phyloP scores from a whole-genome alignment of 306 rosid species.

The Lagenaria siceraria region DNA sequence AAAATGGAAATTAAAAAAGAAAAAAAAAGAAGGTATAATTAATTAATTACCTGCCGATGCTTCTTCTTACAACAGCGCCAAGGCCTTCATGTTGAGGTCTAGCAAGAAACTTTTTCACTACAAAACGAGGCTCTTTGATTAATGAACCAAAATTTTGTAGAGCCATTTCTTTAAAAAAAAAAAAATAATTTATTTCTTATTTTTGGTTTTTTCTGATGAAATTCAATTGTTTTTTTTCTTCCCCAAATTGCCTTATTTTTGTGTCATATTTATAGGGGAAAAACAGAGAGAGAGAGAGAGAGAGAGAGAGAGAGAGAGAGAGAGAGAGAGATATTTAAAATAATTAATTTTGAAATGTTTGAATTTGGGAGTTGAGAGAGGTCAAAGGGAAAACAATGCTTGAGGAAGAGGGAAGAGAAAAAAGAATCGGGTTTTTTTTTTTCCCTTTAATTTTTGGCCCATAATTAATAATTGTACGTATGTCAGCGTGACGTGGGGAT shows the following conservation, averaged over 20 bases:
- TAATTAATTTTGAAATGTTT: neutral
- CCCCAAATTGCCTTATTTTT: too few species aligned
- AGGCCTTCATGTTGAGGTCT: conserved; percentile 82
- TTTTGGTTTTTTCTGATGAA: too few species aligned
- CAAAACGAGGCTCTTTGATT: conserved; percentile 39
- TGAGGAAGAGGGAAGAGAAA: conserved; percentile 18
- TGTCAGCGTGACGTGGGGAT: conserved; percentile 58
- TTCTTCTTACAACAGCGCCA: conserved; percentile 88
- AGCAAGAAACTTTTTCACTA: conserved; percentile 64
- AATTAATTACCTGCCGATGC: conserved; percentile 77
- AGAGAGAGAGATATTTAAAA: neutral
- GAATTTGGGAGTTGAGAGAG: neutral
- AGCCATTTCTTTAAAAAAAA: neutral
- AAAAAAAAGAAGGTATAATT: neutral
- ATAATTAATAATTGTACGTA: neutral
- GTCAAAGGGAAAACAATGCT: neutral
- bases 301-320: neutral
- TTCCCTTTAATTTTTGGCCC: too few species aligned
- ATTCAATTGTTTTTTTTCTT: too few species aligned
- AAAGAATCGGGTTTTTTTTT: conserved; percentile 12
- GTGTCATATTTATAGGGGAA: neutral
- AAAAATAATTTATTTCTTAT: too few species aligned
- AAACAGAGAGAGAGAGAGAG: neutral
- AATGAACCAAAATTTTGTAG: neutral
- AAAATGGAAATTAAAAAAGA: neutral